Base-by-base conservation (phyloP, 1,139 yeast genomes). In the Wickerhamiella infanticola region DNA sequence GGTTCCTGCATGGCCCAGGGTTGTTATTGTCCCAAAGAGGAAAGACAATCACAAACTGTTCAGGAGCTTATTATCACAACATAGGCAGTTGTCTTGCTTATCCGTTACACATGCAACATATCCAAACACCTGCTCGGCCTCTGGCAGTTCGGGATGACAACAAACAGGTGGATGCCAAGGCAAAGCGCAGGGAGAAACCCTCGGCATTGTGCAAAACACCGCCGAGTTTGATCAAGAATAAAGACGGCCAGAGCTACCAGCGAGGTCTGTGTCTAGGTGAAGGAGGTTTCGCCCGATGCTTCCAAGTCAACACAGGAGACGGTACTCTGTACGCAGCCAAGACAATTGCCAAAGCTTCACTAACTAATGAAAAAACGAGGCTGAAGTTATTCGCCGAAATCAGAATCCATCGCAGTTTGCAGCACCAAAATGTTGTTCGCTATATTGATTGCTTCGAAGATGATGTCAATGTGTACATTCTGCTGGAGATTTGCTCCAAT, bases 221-320 rank as follows among this genome's bases (percentile, higher is more conserved):
- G 4, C 94, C 95, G 37, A 79, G 88, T 18, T 27, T 50, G 39
- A 54, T 90, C 55, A 75, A 90, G 56, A 85, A 94, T 40, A 75
- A 90, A 66, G 73, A 75, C 52, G 95, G 96, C 46, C 74, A 84
- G 59, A 94, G 86, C 57, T 90, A 84, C 64, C 84, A 84, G 57
- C 77, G 98, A 61, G 97, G 97, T 3, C 73, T 73, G 49, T 86
- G 88, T 56, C 69, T 93, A 37, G 99, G 99, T 33, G 98, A 63
- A 59, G 99, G 99, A 49, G 99, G 99, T 0, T 93, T 93, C 69
- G 99, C 98, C 23, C 78, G 98, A 61, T 93, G 98, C 63, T 93
- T 93, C 67, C 96, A 90, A 63, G 93, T 93, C 72, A 84, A 82
- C 61, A 95, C 85, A 62, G 81, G 88, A 51, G 52, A 60, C 24